Evolutionary conservation across 345 rosid species (phyloP).

Genomic region (Euphorbia pulcherrima): DNA sequence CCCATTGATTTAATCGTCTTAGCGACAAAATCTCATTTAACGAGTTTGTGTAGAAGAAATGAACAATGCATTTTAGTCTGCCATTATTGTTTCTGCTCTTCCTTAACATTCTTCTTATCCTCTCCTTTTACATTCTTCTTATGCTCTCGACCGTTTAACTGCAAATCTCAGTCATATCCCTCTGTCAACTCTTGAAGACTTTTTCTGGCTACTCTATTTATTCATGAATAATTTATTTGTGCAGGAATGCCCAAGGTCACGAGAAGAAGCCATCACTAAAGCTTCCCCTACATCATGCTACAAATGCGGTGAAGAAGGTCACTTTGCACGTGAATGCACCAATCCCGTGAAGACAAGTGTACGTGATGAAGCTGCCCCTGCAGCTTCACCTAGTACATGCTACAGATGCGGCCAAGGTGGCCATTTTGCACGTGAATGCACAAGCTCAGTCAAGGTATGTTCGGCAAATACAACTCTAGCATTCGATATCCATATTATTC

Average conservation of each 20-base stretch:
- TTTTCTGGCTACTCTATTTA: neutral
- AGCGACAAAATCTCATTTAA: no score
- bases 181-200: neutral
- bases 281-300: conserved; percentile 51
- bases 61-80: neutral
- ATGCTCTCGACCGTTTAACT: neutral
- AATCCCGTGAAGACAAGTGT: conserved; percentile 28
- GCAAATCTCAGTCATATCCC: neutral
- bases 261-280: conserved; percentile 19
- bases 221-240: conserved; percentile 1
- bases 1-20: neutral
- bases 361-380: conserved; percentile 18
- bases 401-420: conserved; percentile 66
- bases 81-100: neutral
- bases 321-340: conserved; percentile 76
- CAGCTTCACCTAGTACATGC: conserved; percentile 43
- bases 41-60: neutral
- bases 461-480: neutral
- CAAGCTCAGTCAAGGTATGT: conserved; percentile 48
- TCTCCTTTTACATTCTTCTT: neutral
- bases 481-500: neutral
- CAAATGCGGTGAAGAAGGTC: conserved; percentile 66
- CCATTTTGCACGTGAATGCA: conserved; percentile 82
- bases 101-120: neutral
- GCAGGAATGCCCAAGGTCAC: conserved; percentile 28